phyloP scores from a whole-genome alignment of 129 eudicot genomes.

The Artemisia tridentata region DNA sequence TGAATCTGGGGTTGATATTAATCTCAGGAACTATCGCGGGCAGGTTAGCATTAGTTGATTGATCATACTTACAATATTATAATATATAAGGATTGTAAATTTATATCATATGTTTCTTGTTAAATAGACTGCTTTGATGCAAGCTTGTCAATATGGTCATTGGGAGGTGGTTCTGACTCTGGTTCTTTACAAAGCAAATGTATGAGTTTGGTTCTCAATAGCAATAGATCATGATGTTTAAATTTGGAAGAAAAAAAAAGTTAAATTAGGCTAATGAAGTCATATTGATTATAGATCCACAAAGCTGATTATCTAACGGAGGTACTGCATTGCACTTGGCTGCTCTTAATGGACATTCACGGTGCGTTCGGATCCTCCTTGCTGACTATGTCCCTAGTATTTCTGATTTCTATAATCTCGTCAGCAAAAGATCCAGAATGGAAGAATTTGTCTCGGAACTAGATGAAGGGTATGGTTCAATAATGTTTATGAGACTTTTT shows the following conservation, averaged over 20 bases:
- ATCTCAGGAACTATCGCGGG: conserved; percentile 92
- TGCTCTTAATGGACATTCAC: too few species aligned
- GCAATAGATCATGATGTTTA: neutral
- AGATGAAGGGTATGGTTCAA: too few species aligned
- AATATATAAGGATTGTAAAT: neutral
- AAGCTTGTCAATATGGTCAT: conserved; percentile 98
- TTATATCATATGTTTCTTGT: neutral
- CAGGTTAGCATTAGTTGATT: conserved; percentile 48
- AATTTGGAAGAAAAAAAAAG: neutral
- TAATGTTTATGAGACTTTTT: too few species aligned
- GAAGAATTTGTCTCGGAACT: too few species aligned
- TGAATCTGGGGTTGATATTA: conserved; percentile 88
- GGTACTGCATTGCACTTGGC: too few species aligned
- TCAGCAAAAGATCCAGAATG: too few species aligned
- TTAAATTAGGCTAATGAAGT: too few species aligned
- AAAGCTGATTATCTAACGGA: too few species aligned
- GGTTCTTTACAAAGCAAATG: conserved; percentile 80
- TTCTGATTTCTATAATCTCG: too few species aligned
- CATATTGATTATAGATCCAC: too few species aligned
- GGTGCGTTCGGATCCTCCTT: too few species aligned
- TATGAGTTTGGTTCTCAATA: conserved; percentile 32
- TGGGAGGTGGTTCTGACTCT: conserved; percentile 98
- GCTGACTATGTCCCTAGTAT: too few species aligned
- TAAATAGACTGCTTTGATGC: conserved; percentile 97
- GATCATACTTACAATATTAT: neutral